phyloP scores from a whole-genome alignment of 2,329 filamentous ascomycete species.

The Epichloe gansuensis region DNA sequence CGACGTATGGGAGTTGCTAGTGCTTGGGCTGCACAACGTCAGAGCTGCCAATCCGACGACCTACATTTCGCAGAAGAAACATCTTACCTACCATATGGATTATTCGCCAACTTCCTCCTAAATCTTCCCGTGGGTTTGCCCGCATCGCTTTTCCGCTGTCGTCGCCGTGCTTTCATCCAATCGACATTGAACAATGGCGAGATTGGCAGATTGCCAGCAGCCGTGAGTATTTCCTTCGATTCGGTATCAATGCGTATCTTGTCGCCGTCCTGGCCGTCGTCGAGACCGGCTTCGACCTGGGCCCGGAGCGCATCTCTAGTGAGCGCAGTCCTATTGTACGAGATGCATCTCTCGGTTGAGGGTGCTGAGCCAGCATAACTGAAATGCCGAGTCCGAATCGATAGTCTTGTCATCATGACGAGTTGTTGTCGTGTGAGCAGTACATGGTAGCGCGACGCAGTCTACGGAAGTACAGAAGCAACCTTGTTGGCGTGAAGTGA shows the following conservation, averaged over 20 bases:
- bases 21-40: slow-evolving; percentile 39
- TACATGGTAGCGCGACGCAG: background rate
- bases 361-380: slow-evolving; percentile 3
- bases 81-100: slow-evolving; percentile 54
- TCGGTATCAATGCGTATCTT: slow-evolving; percentile 24
- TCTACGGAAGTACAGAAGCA: background rate
- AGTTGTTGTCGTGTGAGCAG: background rate
- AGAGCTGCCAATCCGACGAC: slow-evolving; percentile 5
- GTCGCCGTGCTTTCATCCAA: slow-evolving; percentile 32
- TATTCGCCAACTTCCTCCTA: slow-evolving; percentile 44
- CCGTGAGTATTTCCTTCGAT: slow-evolving; percentile 32
- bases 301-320: slow-evolving; percentile 17
- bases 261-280: slow-evolving; percentile 16
- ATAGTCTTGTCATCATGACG: background rate
- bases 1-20: slow-evolving; percentile 47
- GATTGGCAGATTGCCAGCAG: slow-evolving; percentile 33
- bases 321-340: slow-evolving; percentile 19
- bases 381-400: slow-evolving; percentile 10
- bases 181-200: slow-evolving; percentile 41
- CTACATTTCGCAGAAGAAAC: no score
- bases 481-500: no score
- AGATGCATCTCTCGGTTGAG: slow-evolving; percentile 17
- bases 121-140: slow-evolving; percentile 29
- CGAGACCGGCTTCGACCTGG: slow-evolving; percentile 21
- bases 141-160: slow-evolving; percentile 26